Evolutionary conservation across 225 moss, liverwort and hornwort species (phyloP), one percentile per base, ranked within the genome.

Genomic region (Sphagnum contortum): DNA sequence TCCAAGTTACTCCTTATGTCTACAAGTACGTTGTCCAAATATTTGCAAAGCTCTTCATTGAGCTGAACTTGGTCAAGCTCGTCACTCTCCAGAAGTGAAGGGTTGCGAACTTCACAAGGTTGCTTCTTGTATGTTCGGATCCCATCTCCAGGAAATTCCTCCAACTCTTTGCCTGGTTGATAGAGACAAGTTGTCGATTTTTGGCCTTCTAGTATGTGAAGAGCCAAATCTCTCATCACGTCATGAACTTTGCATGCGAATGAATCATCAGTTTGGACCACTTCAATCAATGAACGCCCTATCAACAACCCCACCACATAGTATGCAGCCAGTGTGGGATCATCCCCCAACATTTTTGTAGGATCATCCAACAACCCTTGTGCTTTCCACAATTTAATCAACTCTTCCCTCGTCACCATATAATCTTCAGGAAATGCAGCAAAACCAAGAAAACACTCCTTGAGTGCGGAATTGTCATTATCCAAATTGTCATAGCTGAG

Each of bases 371-470:
- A n/a, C n/a, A n/a, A n/a, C n/a, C n/a, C n/a, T n/a, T n/a, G n/a
- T n/a, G n/a, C n/a, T n/a, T n/a, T n/a, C n/a, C n/a, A n/a, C n/a
- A n/a, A n/a, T n/a, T n/a, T n/a, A n/a, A n/a, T n/a, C n/a, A n/a
- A n/a, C n/a, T n/a, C n/a, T n/a, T n/a, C n/a, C n/a, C n/a, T n/a
- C n/a, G n/a, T n/a, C n/a, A n/a, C n/a, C n/a, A n/a, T n/a, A n/a
- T n/a, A n/a, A n/a, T n/a, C n/a, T 52, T 73, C 73, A 48, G 73
- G 57, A 47, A 67, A 73, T 6, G 51, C 68, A 2, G 73, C 73
- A 12, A 68, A 68, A 49, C 68, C 67, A 62, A 73, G 59, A 48
- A 73, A 57, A 48, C 72, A 67, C 12, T 63, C 66, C 66, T 73
- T 60, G 11, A 66, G 61, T 10, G 48, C 50, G 5, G 46, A 8